Evolutionary conservation across 2,329 filamentous ascomycete species (phyloP).

Genomic region (Botrytis byssoidea): DNA sequence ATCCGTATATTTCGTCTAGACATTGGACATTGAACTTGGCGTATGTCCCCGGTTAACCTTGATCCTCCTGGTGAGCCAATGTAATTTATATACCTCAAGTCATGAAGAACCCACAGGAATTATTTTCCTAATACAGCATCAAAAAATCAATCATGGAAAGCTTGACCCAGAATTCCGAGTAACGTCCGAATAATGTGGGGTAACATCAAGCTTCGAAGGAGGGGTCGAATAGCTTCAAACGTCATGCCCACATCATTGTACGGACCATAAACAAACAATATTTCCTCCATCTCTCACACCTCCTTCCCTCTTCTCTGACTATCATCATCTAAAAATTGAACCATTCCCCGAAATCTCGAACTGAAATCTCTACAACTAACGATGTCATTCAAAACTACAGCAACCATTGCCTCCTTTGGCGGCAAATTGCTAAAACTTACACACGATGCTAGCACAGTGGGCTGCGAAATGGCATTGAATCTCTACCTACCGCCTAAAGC

Average conservation of each 20-base stretch:
- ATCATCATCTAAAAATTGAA: neutral
- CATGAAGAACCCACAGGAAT: neutral
- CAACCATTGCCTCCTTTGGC: slow-evolving; percentile 86
- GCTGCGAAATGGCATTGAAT: slow-evolving; percentile 89
- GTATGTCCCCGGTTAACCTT: neutral
- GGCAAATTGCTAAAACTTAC: slow-evolving; percentile 93
- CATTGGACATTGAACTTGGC: neutral
- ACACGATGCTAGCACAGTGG: slow-evolving; percentile 75
- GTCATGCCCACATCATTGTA: slow-evolving; percentile 27
- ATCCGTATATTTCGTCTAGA: neutral
- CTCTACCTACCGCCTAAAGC: slow-evolving; percentile 82
- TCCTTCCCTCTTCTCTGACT: neutral
- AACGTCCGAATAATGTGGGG: slow-evolving; percentile 21
- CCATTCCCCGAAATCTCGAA: neutral
- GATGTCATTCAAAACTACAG: slow-evolving; percentile 87
- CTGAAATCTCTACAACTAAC: slow-evolving; percentile 27
- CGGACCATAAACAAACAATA: slow-evolving; percentile 10
- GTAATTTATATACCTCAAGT: neutral
- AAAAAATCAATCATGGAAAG: neutral
- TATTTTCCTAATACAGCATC: slow-evolving; percentile 14
- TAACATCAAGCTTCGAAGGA: slow-evolving; percentile 22
- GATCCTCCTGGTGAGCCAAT: neutral
- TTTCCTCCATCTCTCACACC: neutral
- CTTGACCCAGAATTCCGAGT: slow-evolving; percentile 7
- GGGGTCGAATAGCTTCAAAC: slow-evolving; percentile 33